Evolutionary conservation across 805 yeast species (phyloP).

Genomic region (Wilhelminamyces savonicus): DNA sequence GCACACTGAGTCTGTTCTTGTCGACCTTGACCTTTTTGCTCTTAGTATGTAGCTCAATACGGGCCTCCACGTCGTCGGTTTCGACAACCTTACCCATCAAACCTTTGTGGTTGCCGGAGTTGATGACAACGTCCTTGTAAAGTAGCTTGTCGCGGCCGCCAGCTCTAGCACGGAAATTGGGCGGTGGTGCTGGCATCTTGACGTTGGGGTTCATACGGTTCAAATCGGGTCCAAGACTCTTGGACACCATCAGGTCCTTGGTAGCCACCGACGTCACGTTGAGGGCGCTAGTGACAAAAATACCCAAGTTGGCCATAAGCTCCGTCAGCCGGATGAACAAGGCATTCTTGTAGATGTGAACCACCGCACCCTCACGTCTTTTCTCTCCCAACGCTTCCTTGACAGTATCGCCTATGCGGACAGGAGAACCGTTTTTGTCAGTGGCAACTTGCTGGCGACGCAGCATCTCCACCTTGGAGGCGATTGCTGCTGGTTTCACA

Average conservation of each 20-base stretch:
- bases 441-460: conserved; percentile 76
- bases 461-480: conserved; percentile 61
- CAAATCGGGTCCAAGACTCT: conserved; percentile 56
- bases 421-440: conserved; percentile 77
- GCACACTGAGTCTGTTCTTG: conserved; percentile 70
- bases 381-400: conserved; percentile 70
- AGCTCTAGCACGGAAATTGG: conserved; percentile 44
- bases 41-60: conserved; percentile 91
- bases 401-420: conserved; percentile 89
- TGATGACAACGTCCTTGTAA: conserved; percentile 78
- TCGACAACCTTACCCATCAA: conserved; percentile 89
- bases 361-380: conserved; percentile 78
- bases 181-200: conserved; percentile 36
- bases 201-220: conserved; percentile 81
- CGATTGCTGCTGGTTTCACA: conserved; percentile 75
- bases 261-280: conserved; percentile 81
- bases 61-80: conserved; percentile 84
- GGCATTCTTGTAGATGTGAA: conserved; percentile 77
- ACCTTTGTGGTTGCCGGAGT: conserved; percentile 93
- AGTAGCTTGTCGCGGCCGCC: conserved; percentile 79
- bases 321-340: conserved; percentile 79
- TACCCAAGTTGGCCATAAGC: conserved; percentile 81
- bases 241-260: conserved; percentile 63
- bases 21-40: conserved; percentile 81
- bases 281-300: conserved; percentile 71